phyloP scores from a whole-genome alignment of 371 early-diverging fungal genomes.

The Mortierella sp. region DNA sequence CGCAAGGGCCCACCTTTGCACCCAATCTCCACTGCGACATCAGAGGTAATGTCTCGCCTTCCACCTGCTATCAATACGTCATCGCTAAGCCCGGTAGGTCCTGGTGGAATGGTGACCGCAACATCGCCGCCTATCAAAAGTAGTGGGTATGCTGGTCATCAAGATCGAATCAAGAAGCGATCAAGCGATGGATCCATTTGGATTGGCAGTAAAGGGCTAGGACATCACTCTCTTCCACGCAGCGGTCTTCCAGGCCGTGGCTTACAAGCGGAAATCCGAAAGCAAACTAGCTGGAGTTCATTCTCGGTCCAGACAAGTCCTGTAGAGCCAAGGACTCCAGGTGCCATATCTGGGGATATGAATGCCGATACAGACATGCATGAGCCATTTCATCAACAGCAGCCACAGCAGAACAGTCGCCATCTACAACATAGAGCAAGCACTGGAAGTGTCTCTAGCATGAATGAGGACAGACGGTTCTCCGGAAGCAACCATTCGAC shows the following conservation, averaged over 20 bases:
- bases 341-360: background rate
- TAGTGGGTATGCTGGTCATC: background rate
- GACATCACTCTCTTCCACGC: background rate
- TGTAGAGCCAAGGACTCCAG: background rate
- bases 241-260: background rate
- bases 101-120: conserved; percentile 27
- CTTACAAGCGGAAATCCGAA: conserved; percentile 10
- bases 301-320: background rate
- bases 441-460: conserved; percentile 17
- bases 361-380: conserved; percentile 35
- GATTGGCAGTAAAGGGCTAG: conserved; percentile 7
- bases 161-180: conserved; percentile 16
- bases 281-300: conserved; percentile 32
- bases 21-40: conserved; percentile 8
- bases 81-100: background rate
- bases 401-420: conserved; percentile 9
- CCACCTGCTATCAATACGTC: background rate
- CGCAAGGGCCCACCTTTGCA: conserved; percentile 22
- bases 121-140: background rate
- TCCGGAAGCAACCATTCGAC: conserved; percentile 3
- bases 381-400: conserved; percentile 18
- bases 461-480: conserved; percentile 5
- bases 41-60: conserved; percentile 2
- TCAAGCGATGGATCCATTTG: conserved; percentile 31
- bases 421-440: conserved; percentile 22